Conservation (phyloP, 2,329 filamentous ascomycete species). For the Helminthosporium solani region DNA sequence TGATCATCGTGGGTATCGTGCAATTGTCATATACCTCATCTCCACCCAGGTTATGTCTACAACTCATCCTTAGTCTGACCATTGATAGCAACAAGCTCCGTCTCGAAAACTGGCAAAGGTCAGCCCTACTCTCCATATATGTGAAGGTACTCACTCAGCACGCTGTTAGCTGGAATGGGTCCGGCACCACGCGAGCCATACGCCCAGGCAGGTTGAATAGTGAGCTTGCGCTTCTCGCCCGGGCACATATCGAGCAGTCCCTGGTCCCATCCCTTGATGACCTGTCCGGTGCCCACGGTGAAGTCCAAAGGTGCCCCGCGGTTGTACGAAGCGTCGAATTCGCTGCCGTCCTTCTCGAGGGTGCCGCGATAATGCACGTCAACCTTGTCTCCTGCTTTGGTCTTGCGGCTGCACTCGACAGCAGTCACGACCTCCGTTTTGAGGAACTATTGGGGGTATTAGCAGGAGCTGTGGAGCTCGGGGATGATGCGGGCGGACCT, state of each 20-base stretch:
- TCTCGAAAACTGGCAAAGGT: constrained; percentile 74
- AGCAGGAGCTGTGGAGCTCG: constrained; percentile 13
- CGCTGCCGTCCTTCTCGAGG: constrained; percentile 65
- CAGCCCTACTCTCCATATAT: constrained; percentile 9
- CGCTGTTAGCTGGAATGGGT: constrained; percentile 82
- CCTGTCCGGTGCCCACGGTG: constrained; percentile 76
- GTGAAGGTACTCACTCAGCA: constrained; percentile 60
- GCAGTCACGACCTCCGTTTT: constrained; percentile 74
- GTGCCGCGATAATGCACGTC: constrained; percentile 88
- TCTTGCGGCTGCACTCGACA: constrained; percentile 79
- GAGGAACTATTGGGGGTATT: constrained; percentile 54
- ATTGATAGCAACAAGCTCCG: constrained; percentile 79
- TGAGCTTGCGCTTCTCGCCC: constrained; percentile 89
- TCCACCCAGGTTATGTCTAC: constrained; percentile 17
- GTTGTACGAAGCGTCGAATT: constrained; percentile 64
- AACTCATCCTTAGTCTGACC: constrained; percentile 60
- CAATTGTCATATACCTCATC: neutral
- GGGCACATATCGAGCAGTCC: constrained; percentile 94
- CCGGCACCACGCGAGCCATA: constrained; percentile 79
- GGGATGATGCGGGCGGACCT: constrained; percentile 11
- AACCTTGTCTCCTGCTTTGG: constrained; percentile 68
- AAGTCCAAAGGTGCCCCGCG: constrained; percentile 77
- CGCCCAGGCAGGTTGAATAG: constrained; percentile 81
- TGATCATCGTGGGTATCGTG: neutral
- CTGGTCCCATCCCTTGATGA: constrained; percentile 96